Base-by-base conservation (phyloP, 1,284 basidiomycete species). In the Pseudozyma thailandica region DNA sequence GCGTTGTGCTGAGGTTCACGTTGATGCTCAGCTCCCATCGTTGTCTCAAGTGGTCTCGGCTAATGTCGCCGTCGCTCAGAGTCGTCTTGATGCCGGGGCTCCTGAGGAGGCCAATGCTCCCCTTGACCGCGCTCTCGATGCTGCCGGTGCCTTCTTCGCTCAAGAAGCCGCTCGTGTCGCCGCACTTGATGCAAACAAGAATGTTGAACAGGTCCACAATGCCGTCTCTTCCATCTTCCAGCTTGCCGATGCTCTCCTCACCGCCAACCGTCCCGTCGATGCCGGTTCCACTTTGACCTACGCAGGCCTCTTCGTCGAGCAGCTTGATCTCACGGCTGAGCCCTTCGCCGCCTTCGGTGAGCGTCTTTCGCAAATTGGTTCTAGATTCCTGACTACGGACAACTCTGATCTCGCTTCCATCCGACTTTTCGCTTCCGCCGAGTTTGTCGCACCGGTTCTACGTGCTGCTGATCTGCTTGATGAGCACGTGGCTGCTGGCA, bases 121-220 rank as follows among this genome's bases (percentile, higher is more conserved):
- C n/a, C 57, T 73, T n/a, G 70, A 73, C 41, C 56, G 55, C 16
- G 64, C 70, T n/a, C 53, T 73, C 21, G 47, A 55, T 2, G 56
- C 60, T 31, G 39, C 61, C 4, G 50, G 33, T 21, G 35, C 47
- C 37, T 57, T 62, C 43, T 73, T 64, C 25, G 27, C 37, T 12
- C 50, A 50, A 18, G 35, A 50, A 4, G 48, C 48, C 3, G 30
- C 8, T 12, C 37, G 9, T 12, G 28, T 64, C 10, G 28, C 28
- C n/a, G 9, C 16, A 18, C 6, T 60, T 18, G 21, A 61, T 12
- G 52, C 50, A 2, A 25, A 4, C 31, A 26, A 20, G 4, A 5
- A 31, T 4, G 38, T 38, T 9, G 26, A 39, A 15, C 39, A 63
- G 35, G 59, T 49, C 7, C 41, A 18, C 21, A 13, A 33, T 33